Evolutionary conservation across 805 yeast genomes (phyloP).

Genomic region (Wickerhamomyces pijperi): DNA sequence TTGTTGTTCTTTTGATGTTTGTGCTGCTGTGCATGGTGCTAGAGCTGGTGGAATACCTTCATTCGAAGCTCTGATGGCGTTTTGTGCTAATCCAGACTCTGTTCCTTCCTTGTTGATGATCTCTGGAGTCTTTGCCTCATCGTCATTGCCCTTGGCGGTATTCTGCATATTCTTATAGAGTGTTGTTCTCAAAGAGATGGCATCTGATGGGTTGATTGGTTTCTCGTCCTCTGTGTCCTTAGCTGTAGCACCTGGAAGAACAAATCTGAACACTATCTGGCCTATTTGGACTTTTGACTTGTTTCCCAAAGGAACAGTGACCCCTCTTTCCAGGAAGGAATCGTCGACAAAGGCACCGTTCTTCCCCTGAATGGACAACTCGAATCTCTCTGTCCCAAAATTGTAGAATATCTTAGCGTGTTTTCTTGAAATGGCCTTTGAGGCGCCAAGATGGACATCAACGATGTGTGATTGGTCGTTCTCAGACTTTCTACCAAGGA

Average conservation of each 20-base stretch:
- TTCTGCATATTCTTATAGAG: conserved; percentile 25
- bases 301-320: conserved; percentile 78
- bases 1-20: too few species aligned
- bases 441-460: conserved; percentile 86
- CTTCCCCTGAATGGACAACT: conserved; percentile 81
- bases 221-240: conserved; percentile 21
- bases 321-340: conserved; percentile 77
- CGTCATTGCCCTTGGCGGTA: background rate
- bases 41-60: too few species aligned
- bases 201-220: conserved; percentile 51
- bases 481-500: conserved; percentile 82
- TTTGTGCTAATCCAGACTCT: background rate
- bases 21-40: background rate
- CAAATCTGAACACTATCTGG: conserved; percentile 79
- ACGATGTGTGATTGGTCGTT: conserved; percentile 59
- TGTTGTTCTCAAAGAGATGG: conserved; percentile 42
- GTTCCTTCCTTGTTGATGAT: background rate
- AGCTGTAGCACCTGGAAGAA: conserved; percentile 60
- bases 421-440: conserved; percentile 85
- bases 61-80: background rate
- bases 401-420: conserved; percentile 96
- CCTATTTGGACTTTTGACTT: conserved; percentile 87
- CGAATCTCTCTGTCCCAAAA: conserved; percentile 92
- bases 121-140: background rate
- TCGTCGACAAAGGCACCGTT: conserved; percentile 97